phyloP scores from a whole-genome alignment of 1,284 basidiomycete genomes.

The Pseudozyma hubeiensis region DNA sequence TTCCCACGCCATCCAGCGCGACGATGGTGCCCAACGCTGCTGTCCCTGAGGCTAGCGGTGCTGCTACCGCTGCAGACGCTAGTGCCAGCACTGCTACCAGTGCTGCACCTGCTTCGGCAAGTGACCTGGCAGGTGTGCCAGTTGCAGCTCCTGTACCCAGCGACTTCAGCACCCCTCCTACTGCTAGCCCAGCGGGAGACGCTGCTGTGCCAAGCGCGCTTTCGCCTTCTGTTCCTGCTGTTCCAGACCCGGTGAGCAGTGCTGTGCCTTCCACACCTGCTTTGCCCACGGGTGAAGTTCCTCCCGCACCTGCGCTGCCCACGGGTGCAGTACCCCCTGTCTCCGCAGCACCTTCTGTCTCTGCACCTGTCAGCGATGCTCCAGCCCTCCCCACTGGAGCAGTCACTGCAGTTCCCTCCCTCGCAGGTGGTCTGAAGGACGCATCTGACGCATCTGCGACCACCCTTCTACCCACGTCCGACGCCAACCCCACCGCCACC shows the following conservation, averaged over 20 bases:
- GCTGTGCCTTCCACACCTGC: slow-evolving; percentile 3
- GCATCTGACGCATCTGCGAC: slow-evolving; percentile 25
- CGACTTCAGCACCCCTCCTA: slow-evolving; percentile 25
- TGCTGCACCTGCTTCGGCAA: slow-evolving; percentile 6
- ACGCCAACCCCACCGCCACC: slow-evolving; percentile 3
- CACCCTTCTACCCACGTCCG: slow-evolving; percentile 19
- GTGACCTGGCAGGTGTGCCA: slow-evolving; percentile 13
- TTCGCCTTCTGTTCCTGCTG: background rate
- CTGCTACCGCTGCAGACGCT: background rate
- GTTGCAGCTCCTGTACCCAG: slow-evolving; percentile 32
- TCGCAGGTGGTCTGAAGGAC: slow-evolving; percentile 11
- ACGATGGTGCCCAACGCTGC: slow-evolving; percentile 2
- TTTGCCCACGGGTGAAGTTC: background rate
- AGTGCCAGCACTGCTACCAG: background rate
- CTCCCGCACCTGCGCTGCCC: background rate
- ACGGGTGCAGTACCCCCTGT: slow-evolving; percentile 5
- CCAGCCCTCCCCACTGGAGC: background rate
- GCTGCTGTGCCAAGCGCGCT: slow-evolving; percentile 1
- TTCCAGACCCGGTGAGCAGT: background rate
- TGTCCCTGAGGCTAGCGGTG: background rate
- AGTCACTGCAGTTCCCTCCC: slow-evolving; percentile 15
- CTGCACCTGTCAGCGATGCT: background rate
- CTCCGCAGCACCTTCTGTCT: slow-evolving; percentile 13
- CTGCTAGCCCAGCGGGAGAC: background rate
- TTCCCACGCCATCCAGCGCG: slow-evolving; percentile 11